A percentile compares a stretch with the other conserved stretches of the same genome.
Conservation (phyloP, 176 grass and related monocot species). For the Cenchrus fungigraminus region DNA sequence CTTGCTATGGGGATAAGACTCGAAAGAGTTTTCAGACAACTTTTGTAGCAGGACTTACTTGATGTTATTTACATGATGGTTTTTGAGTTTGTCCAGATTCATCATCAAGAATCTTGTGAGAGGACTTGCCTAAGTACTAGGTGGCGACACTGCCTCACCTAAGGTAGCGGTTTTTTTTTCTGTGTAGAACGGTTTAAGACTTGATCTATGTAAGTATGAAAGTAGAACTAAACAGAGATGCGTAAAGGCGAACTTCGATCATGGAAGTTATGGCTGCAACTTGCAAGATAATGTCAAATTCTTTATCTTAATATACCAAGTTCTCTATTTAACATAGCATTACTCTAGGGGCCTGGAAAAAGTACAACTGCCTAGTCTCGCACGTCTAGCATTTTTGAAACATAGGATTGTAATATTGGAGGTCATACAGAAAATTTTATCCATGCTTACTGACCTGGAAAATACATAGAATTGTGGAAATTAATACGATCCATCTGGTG, state of each 20-base stretch:
- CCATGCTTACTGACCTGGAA: neutral
- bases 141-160: neutral
- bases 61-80: neutral
- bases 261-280: neutral
- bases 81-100: neutral
- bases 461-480: neutral
- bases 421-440: neutral
- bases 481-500: neutral
- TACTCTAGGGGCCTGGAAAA: neutral
- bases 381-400: neutral
- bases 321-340: neutral
- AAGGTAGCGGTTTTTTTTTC: neutral
- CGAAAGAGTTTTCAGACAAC: neutral
- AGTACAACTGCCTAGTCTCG: neutral
- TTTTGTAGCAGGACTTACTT: neutral
- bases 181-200: neutral
- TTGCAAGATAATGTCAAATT: no score
- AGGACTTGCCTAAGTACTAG: neutral
- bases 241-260: neutral
- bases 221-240: neutral
- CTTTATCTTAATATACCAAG: neutral
- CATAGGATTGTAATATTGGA: neutral
- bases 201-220: neutral
- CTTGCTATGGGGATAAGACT: neutral
- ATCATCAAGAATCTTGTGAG: neutral